Percentiles rank a stretch among this genome's conserved stretches.
phyloP scores from a whole-genome alignment of 2,329 filamentous ascomycete genomes.

The Pseudogymnoascus sp. region DNA sequence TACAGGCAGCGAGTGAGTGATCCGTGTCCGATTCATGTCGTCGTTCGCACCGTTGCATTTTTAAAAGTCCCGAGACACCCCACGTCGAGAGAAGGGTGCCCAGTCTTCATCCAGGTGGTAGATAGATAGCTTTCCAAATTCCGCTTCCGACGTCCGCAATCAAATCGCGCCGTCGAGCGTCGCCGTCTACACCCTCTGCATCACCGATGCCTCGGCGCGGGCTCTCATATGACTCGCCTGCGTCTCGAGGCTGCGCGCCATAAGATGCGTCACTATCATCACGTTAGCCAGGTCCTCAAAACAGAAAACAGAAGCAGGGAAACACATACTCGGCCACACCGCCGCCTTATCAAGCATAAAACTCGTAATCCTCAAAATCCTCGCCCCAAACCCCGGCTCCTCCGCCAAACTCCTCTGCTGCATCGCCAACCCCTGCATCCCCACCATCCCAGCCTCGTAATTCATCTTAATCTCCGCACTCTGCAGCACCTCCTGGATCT shows the following conservation, averaged over 20 bases:
- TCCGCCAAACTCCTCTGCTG: constrained; percentile 48
- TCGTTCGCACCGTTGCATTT: too few relatives aligned
- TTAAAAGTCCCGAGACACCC: too few relatives aligned
- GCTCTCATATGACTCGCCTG: constrained; percentile 57
- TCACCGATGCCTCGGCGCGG: constrained; percentile 43
- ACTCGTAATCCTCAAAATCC: constrained; percentile 74
- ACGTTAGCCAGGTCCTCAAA: not conserved
- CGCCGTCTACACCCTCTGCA: constrained; percentile 10
- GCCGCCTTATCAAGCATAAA: constrained; percentile 82
- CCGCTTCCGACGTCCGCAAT: not conserved
- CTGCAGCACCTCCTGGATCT: constrained; percentile 70
- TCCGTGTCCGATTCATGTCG: too few relatives aligned
- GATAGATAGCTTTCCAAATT: not conserved
- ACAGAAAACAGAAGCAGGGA: not conserved
- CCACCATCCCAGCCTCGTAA: constrained; percentile 44
- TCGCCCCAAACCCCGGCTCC: constrained; percentile 71
- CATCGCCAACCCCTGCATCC: constrained; percentile 41
- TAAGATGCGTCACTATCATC: constrained; percentile 54
- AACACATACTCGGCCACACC: constrained; percentile 76
- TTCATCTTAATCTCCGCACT: constrained; percentile 75
- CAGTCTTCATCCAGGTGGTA: not conserved
- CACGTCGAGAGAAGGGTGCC: too few relatives aligned
- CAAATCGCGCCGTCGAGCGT: not conserved
- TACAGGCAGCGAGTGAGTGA: not conserved
- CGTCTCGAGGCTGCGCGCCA: constrained; percentile 56